phyloP scores from a whole-genome alignment of 345 rosid species.

The Lenwebbia sp. region DNA sequence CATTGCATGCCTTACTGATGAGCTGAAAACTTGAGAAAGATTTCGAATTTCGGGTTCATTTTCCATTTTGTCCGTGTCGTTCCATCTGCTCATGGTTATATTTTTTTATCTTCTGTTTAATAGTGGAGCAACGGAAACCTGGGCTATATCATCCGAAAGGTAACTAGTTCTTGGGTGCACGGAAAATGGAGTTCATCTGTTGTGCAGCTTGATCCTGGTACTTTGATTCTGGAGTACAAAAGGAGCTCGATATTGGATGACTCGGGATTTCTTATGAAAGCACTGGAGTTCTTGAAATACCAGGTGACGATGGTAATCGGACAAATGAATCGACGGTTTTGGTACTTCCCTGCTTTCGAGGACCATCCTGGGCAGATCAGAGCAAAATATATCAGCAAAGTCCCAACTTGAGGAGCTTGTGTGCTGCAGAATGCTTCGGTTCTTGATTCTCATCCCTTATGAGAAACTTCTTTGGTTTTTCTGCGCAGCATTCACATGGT shows the following conservation, averaged over 20 bases:
- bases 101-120: background rate
- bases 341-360: constrained; percentile 9
- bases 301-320: constrained; percentile 5
- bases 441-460: constrained; percentile 20
- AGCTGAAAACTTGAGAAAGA: background rate
- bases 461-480: constrained; percentile 8
- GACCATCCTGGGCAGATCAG: background rate
- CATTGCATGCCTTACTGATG: background rate
- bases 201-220: constrained; percentile 61
- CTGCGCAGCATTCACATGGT: background rate
- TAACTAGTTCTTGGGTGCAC: constrained; percentile 44
- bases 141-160: constrained; percentile 31
- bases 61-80: background rate
- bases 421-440: background rate
- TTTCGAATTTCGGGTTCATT: background rate
- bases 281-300: constrained; percentile 31
- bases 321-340: constrained; percentile 15
- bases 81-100: background rate
- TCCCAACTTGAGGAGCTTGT: constrained; percentile 27
- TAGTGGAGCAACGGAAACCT: constrained; percentile 66
- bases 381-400: constrained; percentile 1
- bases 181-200: constrained; percentile 43
- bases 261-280: constrained; percentile 30
- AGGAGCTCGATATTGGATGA: constrained; percentile 34
- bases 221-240: constrained; percentile 72